Evolutionary conservation across 306 rosid genomes (phyloP).

Genomic region (Vicia faba): DNA sequence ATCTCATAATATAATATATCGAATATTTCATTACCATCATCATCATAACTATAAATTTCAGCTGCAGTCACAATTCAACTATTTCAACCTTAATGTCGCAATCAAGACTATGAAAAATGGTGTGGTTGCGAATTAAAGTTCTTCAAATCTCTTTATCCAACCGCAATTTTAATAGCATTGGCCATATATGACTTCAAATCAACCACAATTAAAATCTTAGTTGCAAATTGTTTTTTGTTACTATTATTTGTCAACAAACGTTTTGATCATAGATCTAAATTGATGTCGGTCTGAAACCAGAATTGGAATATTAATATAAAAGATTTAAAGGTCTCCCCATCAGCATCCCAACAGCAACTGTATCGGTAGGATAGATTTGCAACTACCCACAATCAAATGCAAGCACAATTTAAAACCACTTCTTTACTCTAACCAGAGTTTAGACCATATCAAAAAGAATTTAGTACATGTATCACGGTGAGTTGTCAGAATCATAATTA

Average conservation of each 20-base stretch:
- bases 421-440: not conserved
- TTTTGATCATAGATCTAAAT: too few relatives aligned
- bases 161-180: not conserved
- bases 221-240: too few relatives aligned
- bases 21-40: not conserved
- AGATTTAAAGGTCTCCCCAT: not conserved
- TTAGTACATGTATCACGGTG: too few relatives aligned
- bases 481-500: too few relatives aligned
- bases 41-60: not conserved
- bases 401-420: not conserved
- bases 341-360: not conserved
- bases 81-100: not conserved
- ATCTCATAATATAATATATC: not conserved
- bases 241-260: too few relatives aligned
- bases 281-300: too few relatives aligned
- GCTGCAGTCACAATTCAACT: not conserved
- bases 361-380: too few relatives aligned
- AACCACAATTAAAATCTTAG: not conserved
- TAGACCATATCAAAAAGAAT: not conserved
- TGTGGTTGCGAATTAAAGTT: not conserved
- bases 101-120: not conserved
- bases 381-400: not conserved
- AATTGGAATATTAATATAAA: too few relatives aligned
- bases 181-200: not conserved
- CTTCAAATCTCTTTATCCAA: not conserved